Percentiles rank a stretch among this genome's conserved stretches.
Evolutionary conservation across 2,329 filamentous ascomycete genomes (phyloP).

Genomic region (Venturia pyrina): DNA sequence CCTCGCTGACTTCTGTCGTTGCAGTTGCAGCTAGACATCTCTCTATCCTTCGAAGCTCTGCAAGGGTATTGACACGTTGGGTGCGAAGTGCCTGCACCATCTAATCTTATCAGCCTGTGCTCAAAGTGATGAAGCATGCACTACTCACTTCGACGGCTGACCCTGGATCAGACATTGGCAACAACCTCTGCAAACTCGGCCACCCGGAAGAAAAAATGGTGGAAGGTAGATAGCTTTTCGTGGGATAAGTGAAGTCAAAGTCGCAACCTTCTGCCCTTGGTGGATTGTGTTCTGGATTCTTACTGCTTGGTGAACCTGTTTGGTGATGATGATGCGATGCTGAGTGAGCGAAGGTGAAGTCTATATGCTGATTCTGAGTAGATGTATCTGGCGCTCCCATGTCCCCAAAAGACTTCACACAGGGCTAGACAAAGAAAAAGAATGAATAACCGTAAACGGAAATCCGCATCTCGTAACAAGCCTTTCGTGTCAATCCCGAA

Average conservation of each 20-base stretch:
- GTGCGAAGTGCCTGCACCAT: constrained; percentile 54
- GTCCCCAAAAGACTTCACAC: not conserved
- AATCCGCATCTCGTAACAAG: not conserved
- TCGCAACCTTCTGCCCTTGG: constrained; percentile 1
- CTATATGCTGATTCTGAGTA: not conserved
- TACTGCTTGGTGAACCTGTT: not conserved
- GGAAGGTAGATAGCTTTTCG: not conserved
- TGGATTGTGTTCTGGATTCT: not conserved
- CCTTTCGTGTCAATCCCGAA: not conserved
- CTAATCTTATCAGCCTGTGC: constrained; percentile 28
- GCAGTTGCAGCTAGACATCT: constrained; percentile 50
- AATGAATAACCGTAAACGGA: not conserved
- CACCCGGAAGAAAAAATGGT: not conserved
- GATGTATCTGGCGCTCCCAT: not conserved
- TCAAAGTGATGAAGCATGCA: not conserved
- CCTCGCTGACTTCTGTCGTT: constrained; percentile 49
- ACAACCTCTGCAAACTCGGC: not conserved
- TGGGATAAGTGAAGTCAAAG: not conserved
- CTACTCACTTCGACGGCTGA: not conserved
- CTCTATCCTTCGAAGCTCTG: constrained; percentile 62
- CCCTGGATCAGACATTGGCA: not conserved
- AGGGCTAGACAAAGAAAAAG: not conserved
- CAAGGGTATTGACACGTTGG: constrained; percentile 64
- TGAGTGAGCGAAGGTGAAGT: not conserved
- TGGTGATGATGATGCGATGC: not conserved